Evolutionary conservation across 345 rosid species (phyloP), one percentile per base, ranked within the genome.

Genomic region (Corymbia maculata): DNA sequence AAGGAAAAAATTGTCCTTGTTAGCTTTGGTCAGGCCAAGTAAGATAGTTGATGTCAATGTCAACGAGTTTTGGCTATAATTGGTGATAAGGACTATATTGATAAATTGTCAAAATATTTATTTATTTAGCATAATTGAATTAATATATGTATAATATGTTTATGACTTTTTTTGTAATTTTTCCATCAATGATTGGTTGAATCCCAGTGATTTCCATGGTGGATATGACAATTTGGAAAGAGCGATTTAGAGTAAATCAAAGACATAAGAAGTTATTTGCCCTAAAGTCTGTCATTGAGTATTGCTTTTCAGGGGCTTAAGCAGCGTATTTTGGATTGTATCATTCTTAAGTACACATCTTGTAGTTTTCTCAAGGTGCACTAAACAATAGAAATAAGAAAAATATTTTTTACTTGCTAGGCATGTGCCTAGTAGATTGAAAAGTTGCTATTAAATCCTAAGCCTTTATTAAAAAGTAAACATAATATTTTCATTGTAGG

Each of bases 1-100:
- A 64, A n/a, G 24, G 14, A 59, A 68, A 16, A 32, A 32, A 0
- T 32, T 68, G 9, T 68, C 0, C 4, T 30, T 8, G 6, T 68
- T 16, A 32, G 44, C 0, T 3, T 13, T 1, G 0, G 9, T 0
- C 2, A 32, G 32, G 12, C 42, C 45, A 68, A 68, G 6, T 68
- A 32, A 3, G 2, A 68, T 0, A 9, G 9, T 2, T 0, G 0
- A 2, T 0, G 10, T 68, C 45, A 0, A 68, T 3, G 1, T 68
- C 3, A 16, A 1, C 4, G 45, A 32, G 15, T 68, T 15, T 68
- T 8, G 12, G 4, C 13, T 8, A 68, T 30, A 32, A 68, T 16
- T 68, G 8, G 9, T 1, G 4, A 32, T 12, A 16, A 68, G 2
- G 12, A 16, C 0, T 32, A 15, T 68, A 16, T 68, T 32, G 45